A percentile compares a stretch with the other conserved stretches of the same genome.
Evolutionary conservation across 2,329 filamentous ascomycete species (phyloP).

Genomic region (Aspergillus fumigatiaffinis): DNA sequence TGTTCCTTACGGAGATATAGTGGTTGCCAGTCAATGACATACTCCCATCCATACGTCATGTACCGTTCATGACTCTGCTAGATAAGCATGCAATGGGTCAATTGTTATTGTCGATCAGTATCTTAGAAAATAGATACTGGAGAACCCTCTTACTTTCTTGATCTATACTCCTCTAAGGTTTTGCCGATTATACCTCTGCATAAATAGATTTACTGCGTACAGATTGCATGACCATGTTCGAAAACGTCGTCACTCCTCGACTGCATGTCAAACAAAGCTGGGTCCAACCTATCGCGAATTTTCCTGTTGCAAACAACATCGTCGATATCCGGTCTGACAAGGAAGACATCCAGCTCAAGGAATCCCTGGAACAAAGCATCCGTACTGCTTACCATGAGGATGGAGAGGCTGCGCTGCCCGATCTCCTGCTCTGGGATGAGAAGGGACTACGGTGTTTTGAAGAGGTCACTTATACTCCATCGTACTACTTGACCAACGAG

Average conservation of each 20-base stretch:
- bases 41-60: background rate
- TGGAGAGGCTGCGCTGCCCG: conserved; percentile 16
- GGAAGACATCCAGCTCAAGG: conserved; percentile 2
- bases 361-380: conserved; percentile 4
- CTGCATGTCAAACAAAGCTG: background rate
- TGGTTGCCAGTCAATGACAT: background rate
- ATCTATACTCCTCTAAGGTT: too few species aligned
- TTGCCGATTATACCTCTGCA: too few species aligned
- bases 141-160: too few species aligned
- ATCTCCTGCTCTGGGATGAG: conserved; percentile 23
- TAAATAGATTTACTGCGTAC: background rate
- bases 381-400: background rate
- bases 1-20: background rate
- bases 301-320: conserved; percentile 1
- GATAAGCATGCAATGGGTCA: too few species aligned
- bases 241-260: background rate
- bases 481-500: conserved; percentile 7
- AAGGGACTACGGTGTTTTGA: conserved; percentile 23
- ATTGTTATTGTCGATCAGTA: too few species aligned
- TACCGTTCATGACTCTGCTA: background rate
- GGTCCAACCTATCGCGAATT: background rate
- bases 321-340: conserved; percentile 9
- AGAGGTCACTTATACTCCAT: conserved; percentile 20
- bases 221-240: background rate
- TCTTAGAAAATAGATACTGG: too few species aligned